Percentiles rank a stretch among this genome's conserved stretches.
Conservation (phyloP, 208 protist species). For the Acanthamoeba triangularis region DNA sequence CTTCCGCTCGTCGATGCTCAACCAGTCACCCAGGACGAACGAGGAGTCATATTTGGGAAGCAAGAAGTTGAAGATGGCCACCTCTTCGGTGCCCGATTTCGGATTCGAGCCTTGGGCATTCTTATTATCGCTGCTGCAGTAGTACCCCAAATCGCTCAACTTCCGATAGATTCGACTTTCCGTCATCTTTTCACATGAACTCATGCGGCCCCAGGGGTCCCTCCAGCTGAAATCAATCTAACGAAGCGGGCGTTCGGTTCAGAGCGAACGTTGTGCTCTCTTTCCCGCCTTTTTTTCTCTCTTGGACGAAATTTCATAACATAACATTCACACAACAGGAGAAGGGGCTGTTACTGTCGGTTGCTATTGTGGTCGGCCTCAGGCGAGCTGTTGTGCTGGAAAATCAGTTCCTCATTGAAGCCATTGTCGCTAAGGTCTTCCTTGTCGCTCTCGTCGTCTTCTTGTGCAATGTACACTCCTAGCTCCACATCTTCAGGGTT, state of each 20-base stretch:
- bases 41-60: background rate
- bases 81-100: background rate
- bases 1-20: background rate
- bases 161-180: background rate
- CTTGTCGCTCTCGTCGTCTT: background rate
- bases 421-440: background rate
- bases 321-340: too few species aligned
- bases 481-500: background rate
- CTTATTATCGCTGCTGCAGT: too few species aligned
- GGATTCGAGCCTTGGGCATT: background rate
- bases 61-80: background rate
- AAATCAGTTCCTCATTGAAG: background rate
- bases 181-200: too few species aligned
- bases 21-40: background rate
- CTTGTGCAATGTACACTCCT: background rate
- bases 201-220: too few species aligned
- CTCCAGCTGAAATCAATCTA: too few species aligned
- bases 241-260: too few species aligned
- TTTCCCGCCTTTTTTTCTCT: too few species aligned
- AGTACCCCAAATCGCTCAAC: background rate
- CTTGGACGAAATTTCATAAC: too few species aligned
- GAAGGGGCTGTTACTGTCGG: too few species aligned
- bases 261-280: too few species aligned
- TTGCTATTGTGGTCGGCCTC: too few species aligned
- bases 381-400: too few species aligned